These are phyloP conservation scores for Capronia americana DNA, from an alignment of 2,329 filamentous ascomycete species.

Conservation along the genomic window DNA sequence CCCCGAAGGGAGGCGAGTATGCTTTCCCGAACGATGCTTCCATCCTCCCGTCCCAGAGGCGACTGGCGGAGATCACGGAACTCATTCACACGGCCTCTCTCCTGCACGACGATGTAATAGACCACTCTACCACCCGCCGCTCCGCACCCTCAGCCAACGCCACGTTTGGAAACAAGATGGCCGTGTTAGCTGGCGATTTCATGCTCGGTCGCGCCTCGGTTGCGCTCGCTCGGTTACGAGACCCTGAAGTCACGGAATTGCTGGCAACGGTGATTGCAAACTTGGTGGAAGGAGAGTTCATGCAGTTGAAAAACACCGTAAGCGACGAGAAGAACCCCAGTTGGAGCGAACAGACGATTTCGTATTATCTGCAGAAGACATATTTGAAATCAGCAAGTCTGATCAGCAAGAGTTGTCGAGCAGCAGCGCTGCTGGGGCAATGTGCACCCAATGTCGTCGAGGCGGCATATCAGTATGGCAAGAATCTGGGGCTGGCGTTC, in stretches of 20 bases:
- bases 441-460: slow-evolving; percentile 80
- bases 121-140: slow-evolving; percentile 84
- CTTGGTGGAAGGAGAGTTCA: slow-evolving; percentile 97
- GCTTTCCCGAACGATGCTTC: slow-evolving; percentile 55
- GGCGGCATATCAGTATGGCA: slow-evolving; percentile 88
- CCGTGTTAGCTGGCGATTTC: slow-evolving; percentile 96
- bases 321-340: slow-evolving; percentile 81
- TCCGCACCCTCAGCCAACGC: slow-evolving; percentile 88
- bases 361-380: slow-evolving; percentile 97
- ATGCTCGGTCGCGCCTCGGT: slow-evolving; percentile 91
- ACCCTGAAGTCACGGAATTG: slow-evolving; percentile 93
- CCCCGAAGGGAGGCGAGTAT: slow-evolving; percentile 51
- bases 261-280: slow-evolving; percentile 97
- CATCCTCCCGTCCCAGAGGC: slow-evolving; percentile 90
- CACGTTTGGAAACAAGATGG: slow-evolving; percentile 99
- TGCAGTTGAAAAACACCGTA: slow-evolving; percentile 98
- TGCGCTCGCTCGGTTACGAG: slow-evolving; percentile 83
- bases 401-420: slow-evolving; percentile 94
- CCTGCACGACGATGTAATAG: slow-evolving; percentile 97
- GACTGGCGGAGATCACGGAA: slow-evolving; percentile 94
- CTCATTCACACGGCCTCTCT: slow-evolving; percentile 96
- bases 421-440: slow-evolving; percentile 83
- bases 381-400: slow-evolving; percentile 96
- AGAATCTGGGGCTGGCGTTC: slow-evolving; percentile 92
- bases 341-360: slow-evolving; percentile 87